Evolutionary conservation across 2,329 filamentous ascomycete species (phyloP).

Genomic region (Aspergillus eucalypticola): DNA sequence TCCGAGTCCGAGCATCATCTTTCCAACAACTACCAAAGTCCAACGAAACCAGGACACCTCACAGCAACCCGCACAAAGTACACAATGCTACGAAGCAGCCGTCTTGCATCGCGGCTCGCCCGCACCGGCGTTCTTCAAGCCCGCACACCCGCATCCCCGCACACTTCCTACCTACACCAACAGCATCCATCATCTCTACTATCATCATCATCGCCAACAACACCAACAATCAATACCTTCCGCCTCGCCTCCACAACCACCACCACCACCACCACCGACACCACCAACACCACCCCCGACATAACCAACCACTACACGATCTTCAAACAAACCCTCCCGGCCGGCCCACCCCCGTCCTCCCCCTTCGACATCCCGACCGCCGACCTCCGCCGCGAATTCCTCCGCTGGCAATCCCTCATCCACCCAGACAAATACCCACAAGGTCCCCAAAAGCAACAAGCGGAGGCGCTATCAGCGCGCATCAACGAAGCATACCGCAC

Average conservation of each 20-base stretch:
- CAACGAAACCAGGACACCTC: neutral
- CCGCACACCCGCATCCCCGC: conserved; percentile 5
- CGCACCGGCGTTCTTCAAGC: neutral
- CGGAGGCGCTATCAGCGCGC: conserved; percentile 74
- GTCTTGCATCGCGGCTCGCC: neutral
- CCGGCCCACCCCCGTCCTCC: conserved; percentile 74
- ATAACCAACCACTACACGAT: conserved; percentile 75
- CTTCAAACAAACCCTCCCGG: conserved; percentile 77
- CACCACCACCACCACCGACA: conserved; percentile 2
- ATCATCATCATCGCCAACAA: neutral
- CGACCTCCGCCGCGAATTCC: conserved; percentile 78
- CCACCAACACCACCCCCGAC: conserved; percentile 28
- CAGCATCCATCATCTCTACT: neutral
- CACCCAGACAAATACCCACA: conserved; percentile 53
- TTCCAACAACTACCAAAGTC: neutral
- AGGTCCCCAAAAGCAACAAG: conserved; percentile 55
- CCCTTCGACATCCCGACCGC: conserved; percentile 72
- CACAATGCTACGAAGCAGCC: neutral
- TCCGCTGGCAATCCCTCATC: conserved; percentile 68
- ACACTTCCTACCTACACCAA: neutral
- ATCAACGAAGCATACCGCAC: conserved; percentile 95
- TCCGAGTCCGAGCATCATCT: neutral
- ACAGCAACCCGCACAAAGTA: neutral
- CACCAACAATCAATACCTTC: conserved; percentile 1
- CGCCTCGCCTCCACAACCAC: conserved; percentile 22